Conservation (phyloP, 2,329 filamentous ascomycete species). For the Hirsutella rhossiliensis region DNA sequence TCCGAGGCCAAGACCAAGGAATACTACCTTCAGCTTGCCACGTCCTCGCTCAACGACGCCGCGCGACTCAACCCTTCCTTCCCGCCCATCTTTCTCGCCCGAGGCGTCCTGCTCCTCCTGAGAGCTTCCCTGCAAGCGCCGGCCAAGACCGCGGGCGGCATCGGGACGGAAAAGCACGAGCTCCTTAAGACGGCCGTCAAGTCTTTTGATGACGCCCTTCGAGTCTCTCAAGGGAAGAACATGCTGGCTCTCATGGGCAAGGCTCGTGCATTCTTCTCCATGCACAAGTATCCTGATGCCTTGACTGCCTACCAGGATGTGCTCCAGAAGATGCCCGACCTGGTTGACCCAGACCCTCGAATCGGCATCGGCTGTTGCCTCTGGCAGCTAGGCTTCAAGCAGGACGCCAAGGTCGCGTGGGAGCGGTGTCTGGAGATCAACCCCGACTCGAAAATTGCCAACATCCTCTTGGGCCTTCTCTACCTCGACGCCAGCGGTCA, state of each 20-base stretch:
- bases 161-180: slow-evolving; percentile 65
- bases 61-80: slow-evolving; percentile 86
- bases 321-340: slow-evolving; percentile 70
- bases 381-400: slow-evolving; percentile 92
- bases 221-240: slow-evolving; percentile 74
- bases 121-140: slow-evolving; percentile 75
- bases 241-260: slow-evolving; percentile 88
- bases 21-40: slow-evolving; percentile 82
- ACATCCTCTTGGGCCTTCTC: slow-evolving; percentile 81
- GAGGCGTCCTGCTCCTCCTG: slow-evolving; percentile 79
- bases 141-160: slow-evolving; percentile 51
- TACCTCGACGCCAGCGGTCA: slow-evolving; percentile 80
- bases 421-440: slow-evolving; percentile 72
- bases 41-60: slow-evolving; percentile 86
- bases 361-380: slow-evolving; percentile 95
- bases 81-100: slow-evolving; percentile 79
- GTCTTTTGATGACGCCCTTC: slow-evolving; percentile 87
- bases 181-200: slow-evolving; percentile 77
- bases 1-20: slow-evolving; percentile 85
- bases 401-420: slow-evolving; percentile 86
- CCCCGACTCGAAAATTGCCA: slow-evolving; percentile 76
- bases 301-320: slow-evolving; percentile 79
- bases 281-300: slow-evolving; percentile 77
- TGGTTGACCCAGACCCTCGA: slow-evolving; percentile 86
- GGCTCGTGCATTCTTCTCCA: slow-evolving; percentile 73